A percentile compares a stretch with the other conserved stretches of the same genome.
phyloP scores from a whole-genome alignment of 768 basidiomycete genomes.

The Naganishia randhawae region DNA sequence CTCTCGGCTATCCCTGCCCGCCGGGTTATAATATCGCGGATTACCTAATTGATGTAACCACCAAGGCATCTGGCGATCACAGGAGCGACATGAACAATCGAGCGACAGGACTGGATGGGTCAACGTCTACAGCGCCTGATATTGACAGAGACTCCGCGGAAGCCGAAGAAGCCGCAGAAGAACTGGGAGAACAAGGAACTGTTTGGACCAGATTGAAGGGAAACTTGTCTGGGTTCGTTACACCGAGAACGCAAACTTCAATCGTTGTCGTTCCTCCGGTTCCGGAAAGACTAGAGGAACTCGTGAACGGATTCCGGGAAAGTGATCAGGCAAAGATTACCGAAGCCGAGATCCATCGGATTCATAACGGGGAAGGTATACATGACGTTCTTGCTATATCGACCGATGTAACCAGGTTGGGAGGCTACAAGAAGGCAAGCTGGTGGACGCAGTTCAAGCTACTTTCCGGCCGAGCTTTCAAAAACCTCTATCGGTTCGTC shows the following conservation, averaged over 20 bases:
- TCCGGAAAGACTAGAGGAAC: conserved; percentile 58
- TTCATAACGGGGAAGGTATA: conserved; percentile 47
- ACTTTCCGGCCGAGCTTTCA: conserved; percentile 91
- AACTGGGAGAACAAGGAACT: background rate
- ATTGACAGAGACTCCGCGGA: conserved; percentile 4
- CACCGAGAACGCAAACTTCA: conserved; percentile 2
- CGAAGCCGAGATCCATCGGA: conserved; percentile 59
- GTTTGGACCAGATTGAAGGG: background rate
- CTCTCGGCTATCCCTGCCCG: conserved; percentile 78
- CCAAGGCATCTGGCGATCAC: conserved; percentile 54
- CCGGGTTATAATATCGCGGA: conserved; percentile 96
- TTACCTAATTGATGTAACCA: conserved; percentile 66
- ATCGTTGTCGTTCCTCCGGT: conserved; percentile 29
- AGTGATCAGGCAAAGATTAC: conserved; percentile 67
- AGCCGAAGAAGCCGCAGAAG: conserved; percentile 11
- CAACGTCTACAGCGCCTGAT: background rate
- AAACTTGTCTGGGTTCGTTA: background rate
- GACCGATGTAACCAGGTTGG: conserved; percentile 58
- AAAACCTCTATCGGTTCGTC: conserved; percentile 77
- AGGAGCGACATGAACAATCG: conserved; percentile 25
- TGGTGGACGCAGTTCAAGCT: conserved; percentile 90
- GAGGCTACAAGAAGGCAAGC: conserved; percentile 64
- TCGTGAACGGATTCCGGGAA: conserved; percentile 68
- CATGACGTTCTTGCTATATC: conserved; percentile 64
- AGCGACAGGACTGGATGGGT: background rate